Base-by-base conservation (phyloP, 31 red algal genomes). In the Bonnemaisonia californica region DNA sequence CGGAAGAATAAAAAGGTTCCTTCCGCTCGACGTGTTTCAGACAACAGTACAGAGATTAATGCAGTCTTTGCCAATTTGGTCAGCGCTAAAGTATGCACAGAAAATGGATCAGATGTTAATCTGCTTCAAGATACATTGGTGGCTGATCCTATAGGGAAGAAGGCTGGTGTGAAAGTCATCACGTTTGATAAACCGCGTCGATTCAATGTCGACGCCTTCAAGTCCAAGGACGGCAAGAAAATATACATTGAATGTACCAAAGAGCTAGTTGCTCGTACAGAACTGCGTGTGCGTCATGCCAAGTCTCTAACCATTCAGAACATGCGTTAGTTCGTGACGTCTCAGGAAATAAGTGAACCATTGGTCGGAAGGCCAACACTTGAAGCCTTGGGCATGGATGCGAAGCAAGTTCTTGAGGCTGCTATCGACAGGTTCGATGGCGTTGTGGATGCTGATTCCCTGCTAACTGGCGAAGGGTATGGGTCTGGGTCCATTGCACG, bases 221-320 rank as follows among this genome's bases (percentile, higher is more conserved):
- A 51, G 45, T 7, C 7, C 16, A 11, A 7, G 9, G 16, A 51
- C 9, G 45, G 45, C 9, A 7, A 51, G 16, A 51, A 16, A 51
- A 51, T 51, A 51, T 51, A 51, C 16, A 16, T 51, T 11, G 40
- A 57, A 76, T 57, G 21, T 1, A 29, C 19, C 21, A 22, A 45
- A 22, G 31, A 24, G 35, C 16, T 28, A 9, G 29, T 57, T 54
- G 31, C 57, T 13, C 0, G 4, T 31, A 18, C 29, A 24, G 71
- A 76, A 34, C 16, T 76, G 45, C 41, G 57, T 23, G 35, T 76
- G 7, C 8, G 23, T 26, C 42, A 76, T 57, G 71, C 45, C 7
- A 57, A 18, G 41, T 57, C 71, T 8, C 41, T 76, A 18, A 57
- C 12, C 7, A 28, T 76, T 27, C 71, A 27, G 18, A 76, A 76